Base-by-base conservation (phyloP, 2,329 filamentous ascomycete genomes). In the Parastagonospora avenae region DNA sequence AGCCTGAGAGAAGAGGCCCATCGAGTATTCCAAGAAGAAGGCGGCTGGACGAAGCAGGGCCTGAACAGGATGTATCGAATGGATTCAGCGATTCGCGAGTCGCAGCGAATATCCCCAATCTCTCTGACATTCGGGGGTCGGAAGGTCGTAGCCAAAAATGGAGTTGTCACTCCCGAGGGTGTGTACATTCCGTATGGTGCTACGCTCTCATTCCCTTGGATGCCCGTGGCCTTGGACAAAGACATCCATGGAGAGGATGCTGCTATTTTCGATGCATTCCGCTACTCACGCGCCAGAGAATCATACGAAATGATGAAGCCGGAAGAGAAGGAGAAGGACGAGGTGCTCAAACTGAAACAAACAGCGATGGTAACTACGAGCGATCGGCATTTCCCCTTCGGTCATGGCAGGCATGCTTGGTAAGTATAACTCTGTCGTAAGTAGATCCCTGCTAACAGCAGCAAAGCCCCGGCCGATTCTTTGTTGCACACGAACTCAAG, bases 91-190 rank as follows among this genome's bases (percentile, higher is more conserved):
- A 78, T 84, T 37, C 79, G 80, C 28, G 81, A 84, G 63, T 81
- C 79, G 30, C 79, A 81, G 67, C 77, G 81, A 4, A 39, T 79
- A 11, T 79, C 76, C 60, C 75, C 77, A 46, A 79, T 83, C 36
- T 71, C 75, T 10, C 68, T 76, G n/a, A 77, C 76, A 0, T 70
- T 82, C 6, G 66, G 79, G 11, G 74, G 78, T 52, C 75, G 80
- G 9, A 78, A 79, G 53, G 79, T 83, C 0, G 59, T 69, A n/a
- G 80, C 82, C 42, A 85, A 83, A 55, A 82, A 97, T 39, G 86
- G 87, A 30, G 96, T 97, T 70, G 86, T 91, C 12, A 85, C 92
- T 30, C 94, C 93, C 6, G 93, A 97, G 77, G 61, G 60, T 27
- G 15, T 55, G 3, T 48, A 59, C 44, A n/a, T 62, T 4, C 38